Percentiles rank a stretch among this genome's conserved stretches.
These are phyloP conservation scores for Diplodia scrobiculata DNA, from an alignment of 2,329 filamentous ascomycete genomes.

Conservation along the genomic window DNA sequence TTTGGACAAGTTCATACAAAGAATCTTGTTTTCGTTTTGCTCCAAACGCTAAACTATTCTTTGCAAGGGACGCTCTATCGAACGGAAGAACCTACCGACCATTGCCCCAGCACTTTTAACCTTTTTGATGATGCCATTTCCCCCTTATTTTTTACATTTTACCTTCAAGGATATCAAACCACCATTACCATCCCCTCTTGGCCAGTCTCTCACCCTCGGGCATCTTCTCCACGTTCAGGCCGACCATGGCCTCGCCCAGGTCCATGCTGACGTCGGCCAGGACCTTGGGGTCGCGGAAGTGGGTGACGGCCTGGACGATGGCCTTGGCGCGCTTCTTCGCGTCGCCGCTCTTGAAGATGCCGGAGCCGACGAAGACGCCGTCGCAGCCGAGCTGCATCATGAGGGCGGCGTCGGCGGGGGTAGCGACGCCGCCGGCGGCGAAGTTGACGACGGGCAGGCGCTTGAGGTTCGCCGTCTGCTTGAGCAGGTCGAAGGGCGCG, in stretches of 20 bases:
- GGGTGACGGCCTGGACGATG: slow-evolving; percentile 91
- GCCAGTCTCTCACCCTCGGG: slow-evolving; percentile 78
- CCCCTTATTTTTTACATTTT: not conserved
- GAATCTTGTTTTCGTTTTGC: not conserved
- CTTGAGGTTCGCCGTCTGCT: slow-evolving; percentile 82
- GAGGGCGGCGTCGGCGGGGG: slow-evolving; percentile 91
- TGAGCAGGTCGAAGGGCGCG: slow-evolving; percentile 74
- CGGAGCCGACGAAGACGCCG: slow-evolving; percentile 93
- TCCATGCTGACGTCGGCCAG: slow-evolving; percentile 85
- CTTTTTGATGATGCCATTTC: not conserved
- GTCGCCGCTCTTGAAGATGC: slow-evolving; percentile 96
- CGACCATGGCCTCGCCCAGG: slow-evolving; percentile 96
- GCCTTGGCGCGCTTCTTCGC: slow-evolving; percentile 87
- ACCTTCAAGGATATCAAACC: not conserved
- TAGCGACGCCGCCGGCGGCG: slow-evolving; percentile 98
- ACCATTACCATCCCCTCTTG: slow-evolving; percentile 75
- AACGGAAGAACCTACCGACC: not conserved
- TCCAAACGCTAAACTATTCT: not conserved
- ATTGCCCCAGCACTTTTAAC: not conserved
- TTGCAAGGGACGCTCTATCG: not conserved
- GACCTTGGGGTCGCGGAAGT: slow-evolving; percentile 82
- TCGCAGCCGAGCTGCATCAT: slow-evolving; percentile 99
- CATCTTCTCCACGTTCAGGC: slow-evolving; percentile 83
- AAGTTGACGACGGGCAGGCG: slow-evolving; percentile 96
- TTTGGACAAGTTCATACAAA: not conserved